Percentiles rank a stretch among this genome's conserved stretches.
phyloP scores from a whole-genome alignment of 108 stramenopile species.

The Schizochytrium sp. region DNA sequence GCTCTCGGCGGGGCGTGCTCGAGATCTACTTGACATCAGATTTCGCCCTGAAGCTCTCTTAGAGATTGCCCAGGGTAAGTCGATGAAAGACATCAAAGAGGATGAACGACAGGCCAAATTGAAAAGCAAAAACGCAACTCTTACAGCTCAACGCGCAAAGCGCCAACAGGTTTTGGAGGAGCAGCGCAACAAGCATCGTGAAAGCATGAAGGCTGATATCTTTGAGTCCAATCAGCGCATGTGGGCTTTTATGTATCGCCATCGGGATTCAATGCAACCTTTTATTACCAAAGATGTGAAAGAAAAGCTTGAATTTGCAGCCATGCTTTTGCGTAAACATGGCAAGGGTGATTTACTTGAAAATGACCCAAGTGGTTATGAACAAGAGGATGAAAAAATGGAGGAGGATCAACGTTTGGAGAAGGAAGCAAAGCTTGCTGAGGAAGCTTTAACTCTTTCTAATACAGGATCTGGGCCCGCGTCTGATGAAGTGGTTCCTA shows the following conservation, averaged over 20 bases:
- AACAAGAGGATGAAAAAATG: not conserved
- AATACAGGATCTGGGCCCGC: too few relatives aligned
- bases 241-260: conserved; percentile 40
- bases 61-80: not conserved
- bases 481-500: not conserved
- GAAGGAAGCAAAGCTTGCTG: not conserved
- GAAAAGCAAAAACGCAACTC: not conserved
- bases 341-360: not conserved
- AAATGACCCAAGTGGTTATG: conserved; percentile 20
- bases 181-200: not conserved
- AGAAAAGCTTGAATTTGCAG: conserved; percentile 26
- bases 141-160: not conserved
- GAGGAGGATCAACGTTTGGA: not conserved
- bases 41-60: not conserved
- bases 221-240: conserved; percentile 42
- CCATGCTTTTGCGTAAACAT: conserved; percentile 12
- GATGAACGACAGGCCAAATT: not conserved
- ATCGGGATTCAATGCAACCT: not conserved
- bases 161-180: conserved; percentile 12
- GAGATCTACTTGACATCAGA: not conserved
- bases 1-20: not conserved
- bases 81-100: conserved; percentile 8
- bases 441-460: not conserved
- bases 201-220: conserved; percentile 19
- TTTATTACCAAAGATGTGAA: conserved; percentile 34